Conservation (phyloP, 768 basidiomycete genomes). For the Amanita thiersii region DNA sequence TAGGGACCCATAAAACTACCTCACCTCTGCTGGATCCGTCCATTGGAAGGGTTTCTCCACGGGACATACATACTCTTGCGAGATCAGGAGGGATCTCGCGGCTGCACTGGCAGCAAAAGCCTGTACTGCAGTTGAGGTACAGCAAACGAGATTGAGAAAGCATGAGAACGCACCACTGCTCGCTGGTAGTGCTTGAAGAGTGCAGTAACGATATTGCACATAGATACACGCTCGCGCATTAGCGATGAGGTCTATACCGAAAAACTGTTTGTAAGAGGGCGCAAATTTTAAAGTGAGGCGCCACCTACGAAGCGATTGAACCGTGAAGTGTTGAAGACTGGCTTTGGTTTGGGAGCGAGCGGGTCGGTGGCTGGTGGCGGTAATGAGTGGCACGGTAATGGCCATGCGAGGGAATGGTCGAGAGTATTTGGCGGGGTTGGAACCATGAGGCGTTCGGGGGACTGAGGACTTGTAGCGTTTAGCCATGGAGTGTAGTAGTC, state of each 20-base stretch:
- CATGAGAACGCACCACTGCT: conserved; percentile 26
- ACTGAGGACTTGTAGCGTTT: conserved; percentile 30
- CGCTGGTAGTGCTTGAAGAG: conserved; percentile 30
- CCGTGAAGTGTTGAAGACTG: conserved; percentile 23
- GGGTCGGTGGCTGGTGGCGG: background rate
- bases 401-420: background rate
- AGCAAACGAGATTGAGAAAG: conserved; percentile 2
- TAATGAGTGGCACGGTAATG: background rate
- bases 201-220: conserved; percentile 22
- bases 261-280: background rate
- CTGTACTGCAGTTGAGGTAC: conserved; percentile 18
- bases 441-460: conserved; percentile 23
- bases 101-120: conserved; percentile 28
- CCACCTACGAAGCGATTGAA: conserved; percentile 22
- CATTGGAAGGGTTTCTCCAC: conserved; percentile 36
- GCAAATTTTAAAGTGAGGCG: background rate
- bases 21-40: conserved; percentile 46
- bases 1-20: conserved; percentile 6
- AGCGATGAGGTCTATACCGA: conserved; percentile 11
- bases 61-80: conserved; percentile 17
- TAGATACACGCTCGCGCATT: conserved; percentile 20
- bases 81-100: conserved; percentile 25
- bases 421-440: conserved; percentile 10
- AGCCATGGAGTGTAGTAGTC: conserved; percentile 24
- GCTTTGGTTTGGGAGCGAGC: conserved; percentile 1